These are phyloP conservation scores for Colletotrichum siamense DNA, from an alignment of 2,329 filamentous ascomycete species.

Conservation along the genomic window DNA sequence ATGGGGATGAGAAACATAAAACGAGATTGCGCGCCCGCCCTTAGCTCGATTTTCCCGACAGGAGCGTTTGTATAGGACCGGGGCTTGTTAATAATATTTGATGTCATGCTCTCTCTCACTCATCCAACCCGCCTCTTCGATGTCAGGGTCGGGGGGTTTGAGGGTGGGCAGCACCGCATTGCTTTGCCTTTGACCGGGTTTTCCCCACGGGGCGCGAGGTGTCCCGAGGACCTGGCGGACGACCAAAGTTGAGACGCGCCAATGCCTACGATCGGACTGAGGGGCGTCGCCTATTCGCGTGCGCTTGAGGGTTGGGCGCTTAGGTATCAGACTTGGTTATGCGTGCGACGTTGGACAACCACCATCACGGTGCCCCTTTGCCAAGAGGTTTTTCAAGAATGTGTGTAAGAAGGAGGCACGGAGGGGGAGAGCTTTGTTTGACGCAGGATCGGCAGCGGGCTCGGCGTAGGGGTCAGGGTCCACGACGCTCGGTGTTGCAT, in stretches of 20 bases:
- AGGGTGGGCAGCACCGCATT: neutral
- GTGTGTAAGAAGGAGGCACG: neutral
- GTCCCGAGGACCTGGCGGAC: slow-evolving; percentile 12
- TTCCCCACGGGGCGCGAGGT: slow-evolving; percentile 16
- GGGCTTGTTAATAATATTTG: neutral
- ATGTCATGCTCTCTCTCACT: neutral
- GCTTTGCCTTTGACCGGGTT: slow-evolving; percentile 13
- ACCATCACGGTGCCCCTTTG: neutral
- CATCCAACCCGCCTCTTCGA: neutral
- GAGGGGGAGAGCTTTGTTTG: neutral
- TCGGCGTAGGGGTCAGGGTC: slow-evolving; percentile 1
- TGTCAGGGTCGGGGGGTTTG: neutral
- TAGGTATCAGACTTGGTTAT: neutral
- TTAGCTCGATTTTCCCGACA: neutral
- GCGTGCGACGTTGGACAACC: slow-evolving; percentile 4
- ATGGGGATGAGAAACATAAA: slow-evolving; percentile 18
- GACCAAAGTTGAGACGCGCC: slow-evolving; percentile 17
- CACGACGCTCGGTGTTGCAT: slow-evolving; percentile 13
- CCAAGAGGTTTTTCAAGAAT: neutral
- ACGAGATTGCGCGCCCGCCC: slow-evolving; percentile 4
- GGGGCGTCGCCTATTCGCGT: neutral
- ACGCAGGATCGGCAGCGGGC: neutral
- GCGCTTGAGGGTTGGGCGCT: slow-evolving; percentile 7
- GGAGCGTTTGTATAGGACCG: neutral
- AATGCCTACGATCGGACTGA: slow-evolving; percentile 6